Evolutionary conservation across 2,329 filamentous ascomycete genomes (phyloP).

Genomic region (Sclerotinia sclerotiorum): DNA sequence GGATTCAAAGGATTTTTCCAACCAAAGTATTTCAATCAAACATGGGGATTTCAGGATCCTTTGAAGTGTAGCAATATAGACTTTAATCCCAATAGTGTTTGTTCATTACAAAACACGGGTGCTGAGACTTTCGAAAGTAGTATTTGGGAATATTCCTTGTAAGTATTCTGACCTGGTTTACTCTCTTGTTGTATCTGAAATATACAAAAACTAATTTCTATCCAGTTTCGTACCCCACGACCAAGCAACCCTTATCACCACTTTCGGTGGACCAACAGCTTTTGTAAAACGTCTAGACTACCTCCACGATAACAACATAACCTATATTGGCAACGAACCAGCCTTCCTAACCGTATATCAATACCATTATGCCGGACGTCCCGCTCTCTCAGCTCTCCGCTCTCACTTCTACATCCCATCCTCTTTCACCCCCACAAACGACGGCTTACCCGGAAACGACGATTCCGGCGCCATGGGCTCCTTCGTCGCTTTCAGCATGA

Average conservation of each 20-base stretch:
- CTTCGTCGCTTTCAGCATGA: constrained; percentile 38
- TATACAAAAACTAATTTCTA: neutral
- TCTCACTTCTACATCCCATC: constrained; percentile 65
- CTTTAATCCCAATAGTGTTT: constrained; percentile 32
- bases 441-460: constrained; percentile 68
- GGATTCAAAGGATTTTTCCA: constrained; percentile 70
- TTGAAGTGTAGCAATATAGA: constrained; percentile 56
- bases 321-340: constrained; percentile 67
- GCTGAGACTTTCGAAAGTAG: constrained; percentile 70
- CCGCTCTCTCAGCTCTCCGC: constrained; percentile 47
- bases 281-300: constrained; percentile 64
- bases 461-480: constrained; percentile 63
- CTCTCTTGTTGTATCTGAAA: neutral
- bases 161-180: neutral
- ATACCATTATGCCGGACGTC: constrained; percentile 67
- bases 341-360: constrained; percentile 65
- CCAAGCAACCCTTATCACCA: constrained; percentile 54
- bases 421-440: constrained; percentile 58
- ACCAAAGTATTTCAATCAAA: constrained; percentile 64
- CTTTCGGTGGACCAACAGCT: constrained; percentile 57
- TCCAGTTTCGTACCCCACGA: constrained; percentile 48
- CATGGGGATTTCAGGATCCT: constrained; percentile 68
- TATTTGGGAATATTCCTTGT: constrained; percentile 64
- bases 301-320: constrained; percentile 60
- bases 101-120: constrained; percentile 36